A percentile compares a stretch with the other conserved stretches of the same genome.
These are phyloP conservation scores for Mangifera indica DNA, from an alignment of 345 rosid genomes.

Conservation along the genomic window DNA sequence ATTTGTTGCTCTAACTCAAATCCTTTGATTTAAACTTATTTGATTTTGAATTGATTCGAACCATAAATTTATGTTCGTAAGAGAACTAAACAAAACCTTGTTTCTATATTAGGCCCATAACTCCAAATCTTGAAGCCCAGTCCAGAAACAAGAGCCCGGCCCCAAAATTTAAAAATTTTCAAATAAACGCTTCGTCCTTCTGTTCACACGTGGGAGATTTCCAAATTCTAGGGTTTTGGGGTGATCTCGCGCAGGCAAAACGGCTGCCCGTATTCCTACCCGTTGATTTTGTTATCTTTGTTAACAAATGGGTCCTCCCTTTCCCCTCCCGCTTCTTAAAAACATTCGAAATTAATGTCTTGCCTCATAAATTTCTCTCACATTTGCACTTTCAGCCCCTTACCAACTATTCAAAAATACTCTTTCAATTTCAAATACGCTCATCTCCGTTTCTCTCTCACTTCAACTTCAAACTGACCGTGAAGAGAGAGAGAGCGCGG, in stretches of 20 bases:
- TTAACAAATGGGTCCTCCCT: not conserved
- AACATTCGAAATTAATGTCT: conserved; percentile 47
- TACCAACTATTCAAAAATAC: conserved; percentile 2
- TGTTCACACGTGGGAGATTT: conserved; percentile 37
- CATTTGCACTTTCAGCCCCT: not conserved
- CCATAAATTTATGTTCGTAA: no score
- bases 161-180: no score
- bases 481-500: not conserved
- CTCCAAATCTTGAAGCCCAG: no score
- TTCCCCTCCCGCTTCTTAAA: conserved; percentile 64
- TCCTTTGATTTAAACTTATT: no score
- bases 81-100: no score
- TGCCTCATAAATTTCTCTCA: not conserved
- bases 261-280: conserved; percentile 22
- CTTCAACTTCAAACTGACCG: not conserved
- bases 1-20: no score
- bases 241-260: conserved; percentile 28
- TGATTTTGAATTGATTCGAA: no score
- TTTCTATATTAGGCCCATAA: no score
- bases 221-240: conserved; percentile 40
- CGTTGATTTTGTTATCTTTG: conserved; percentile 10
- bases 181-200: not conserved
- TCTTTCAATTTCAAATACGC: not conserved
- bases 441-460: conserved; percentile 1
- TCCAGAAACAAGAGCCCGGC: no score